Percentiles rank a stretch among this genome's conserved stretches.
phyloP scores from a whole-genome alignment of 805 yeast species.

The Hanseniaspora lindneri region DNA sequence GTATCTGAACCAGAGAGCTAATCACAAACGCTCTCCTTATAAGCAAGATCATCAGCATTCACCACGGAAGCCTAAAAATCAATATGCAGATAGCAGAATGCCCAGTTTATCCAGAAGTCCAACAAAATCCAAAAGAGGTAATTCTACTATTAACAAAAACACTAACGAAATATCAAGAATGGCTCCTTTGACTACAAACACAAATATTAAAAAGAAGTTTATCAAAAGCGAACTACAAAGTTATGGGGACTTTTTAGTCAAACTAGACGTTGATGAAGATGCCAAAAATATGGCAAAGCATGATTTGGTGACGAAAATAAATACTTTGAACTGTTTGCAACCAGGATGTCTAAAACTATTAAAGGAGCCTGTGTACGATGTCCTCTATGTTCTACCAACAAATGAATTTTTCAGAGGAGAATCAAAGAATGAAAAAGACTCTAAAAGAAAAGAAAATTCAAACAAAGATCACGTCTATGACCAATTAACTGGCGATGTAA shows the following conservation, averaged over 20 bases:
- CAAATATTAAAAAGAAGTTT: slow-evolving; percentile 11
- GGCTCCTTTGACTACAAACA: slow-evolving; percentile 8
- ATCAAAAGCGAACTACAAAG: neutral
- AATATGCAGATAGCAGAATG: neutral
- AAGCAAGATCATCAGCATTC: neutral
- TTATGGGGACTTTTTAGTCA: neutral
- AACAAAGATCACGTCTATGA: neutral
- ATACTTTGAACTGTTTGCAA: slow-evolving; percentile 3
- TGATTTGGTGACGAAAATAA: slow-evolving; percentile 2
- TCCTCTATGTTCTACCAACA: slow-evolving; percentile 7
- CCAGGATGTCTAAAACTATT: slow-evolving; percentile 2
- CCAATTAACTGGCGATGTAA: neutral
- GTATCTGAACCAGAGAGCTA: too few species aligned
- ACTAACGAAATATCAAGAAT: neutral
- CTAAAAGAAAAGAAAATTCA: neutral
- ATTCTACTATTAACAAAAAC: neutral
- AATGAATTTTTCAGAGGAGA: neutral
- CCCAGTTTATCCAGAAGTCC: neutral
- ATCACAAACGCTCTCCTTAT: too few species aligned
- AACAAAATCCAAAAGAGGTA: neutral
- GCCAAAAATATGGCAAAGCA: neutral
- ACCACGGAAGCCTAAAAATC: slow-evolving; percentile 3
- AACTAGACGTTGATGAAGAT: neutral
- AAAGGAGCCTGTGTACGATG: slow-evolving; percentile 11
- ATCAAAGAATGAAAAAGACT: neutral